Percentiles rank a stretch among this genome's conserved stretches.
Evolutionary conservation across 352 stramenopile species (phyloP).

Genomic region (Phytophthora ohioensis): DNA sequence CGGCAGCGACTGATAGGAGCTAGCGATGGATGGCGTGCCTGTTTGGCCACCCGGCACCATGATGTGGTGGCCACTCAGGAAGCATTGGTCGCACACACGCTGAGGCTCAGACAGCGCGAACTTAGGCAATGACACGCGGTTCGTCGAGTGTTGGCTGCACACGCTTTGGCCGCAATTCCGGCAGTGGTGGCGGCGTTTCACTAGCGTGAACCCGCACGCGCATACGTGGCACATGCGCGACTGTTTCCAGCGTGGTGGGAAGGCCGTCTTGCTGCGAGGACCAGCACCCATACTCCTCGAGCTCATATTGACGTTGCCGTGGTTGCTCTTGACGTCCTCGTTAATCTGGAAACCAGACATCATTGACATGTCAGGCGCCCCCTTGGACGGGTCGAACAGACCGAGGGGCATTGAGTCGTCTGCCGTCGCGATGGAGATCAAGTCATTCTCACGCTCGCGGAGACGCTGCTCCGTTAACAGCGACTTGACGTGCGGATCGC

Average conservation of each 20-base stretch:
- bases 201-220: conserved; percentile 60
- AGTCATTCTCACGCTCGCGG: conserved; percentile 68
- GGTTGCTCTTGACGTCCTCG: conserved; percentile 36
- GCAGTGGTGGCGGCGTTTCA: conserved; percentile 86
- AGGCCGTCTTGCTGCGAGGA: conserved; percentile 57
- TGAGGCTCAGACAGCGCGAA: conserved; percentile 77
- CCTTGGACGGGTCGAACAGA: conserved; percentile 48
- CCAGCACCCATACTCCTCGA: conserved; percentile 31
- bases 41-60: conserved; percentile 37
- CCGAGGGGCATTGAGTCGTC: conserved; percentile 55
- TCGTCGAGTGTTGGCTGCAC: conserved; percentile 77
- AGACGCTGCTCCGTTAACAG: conserved; percentile 71
- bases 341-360: conserved; percentile 36
- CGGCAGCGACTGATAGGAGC: conserved; percentile 53
- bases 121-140: conserved; percentile 80
- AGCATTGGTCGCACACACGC: conserved; percentile 85
- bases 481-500: conserved; percentile 59
- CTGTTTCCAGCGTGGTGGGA: conserved; percentile 83
- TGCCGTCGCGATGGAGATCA: conserved; percentile 61
- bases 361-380: conserved; percentile 25
- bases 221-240: conserved; percentile 79
- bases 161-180: conserved; percentile 84
- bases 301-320: conserved; percentile 25
- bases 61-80: conserved; percentile 72
- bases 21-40: conserved; percentile 45